Evolutionary conservation across 2,329 filamentous ascomycete species (phyloP).

Genomic region (Neofusicoccum cordaticola): DNA sequence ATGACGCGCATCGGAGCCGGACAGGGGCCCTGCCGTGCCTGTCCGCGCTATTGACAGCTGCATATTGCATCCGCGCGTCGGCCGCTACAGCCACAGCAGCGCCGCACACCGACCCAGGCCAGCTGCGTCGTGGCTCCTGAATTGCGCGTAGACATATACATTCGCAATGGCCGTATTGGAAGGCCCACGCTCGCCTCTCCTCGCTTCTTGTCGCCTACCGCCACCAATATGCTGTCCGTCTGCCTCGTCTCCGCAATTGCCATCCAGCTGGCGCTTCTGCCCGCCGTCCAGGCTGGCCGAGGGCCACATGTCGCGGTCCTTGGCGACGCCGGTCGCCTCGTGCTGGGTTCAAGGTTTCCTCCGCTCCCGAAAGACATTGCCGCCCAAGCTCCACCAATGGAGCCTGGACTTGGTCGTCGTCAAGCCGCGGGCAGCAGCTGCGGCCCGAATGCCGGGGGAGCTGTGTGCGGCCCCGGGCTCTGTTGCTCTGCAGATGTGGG

Average conservation of each 20-base stretch:
- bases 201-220: not conserved
- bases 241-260: not conserved
- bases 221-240: not conserved
- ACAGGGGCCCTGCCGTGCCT: not conserved
- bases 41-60: conserved; percentile 5
- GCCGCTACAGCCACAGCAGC: not conserved
- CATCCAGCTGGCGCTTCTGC: not conserved
- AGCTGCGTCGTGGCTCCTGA: not conserved
- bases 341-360: not conserved
- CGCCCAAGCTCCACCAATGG: conserved; percentile 2
- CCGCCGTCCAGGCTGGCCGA: not conserved
- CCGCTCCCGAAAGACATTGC: not conserved
- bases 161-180: not conserved
- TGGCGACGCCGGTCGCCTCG: not conserved
- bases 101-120: not conserved
- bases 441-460: not conserved
- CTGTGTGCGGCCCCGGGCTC: not conserved
- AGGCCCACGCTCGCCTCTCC: not conserved
- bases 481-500: conserved; percentile 4
- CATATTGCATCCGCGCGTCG: conserved; percentile 3
- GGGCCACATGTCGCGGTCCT: not conserved
- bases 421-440: conserved; percentile 3
- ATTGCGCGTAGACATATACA: not conserved
- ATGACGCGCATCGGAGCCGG: not conserved
- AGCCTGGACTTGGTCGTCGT: not conserved